phyloP scores from a whole-genome alignment of 306 rosid genomes.

The Inga oerstediana region DNA sequence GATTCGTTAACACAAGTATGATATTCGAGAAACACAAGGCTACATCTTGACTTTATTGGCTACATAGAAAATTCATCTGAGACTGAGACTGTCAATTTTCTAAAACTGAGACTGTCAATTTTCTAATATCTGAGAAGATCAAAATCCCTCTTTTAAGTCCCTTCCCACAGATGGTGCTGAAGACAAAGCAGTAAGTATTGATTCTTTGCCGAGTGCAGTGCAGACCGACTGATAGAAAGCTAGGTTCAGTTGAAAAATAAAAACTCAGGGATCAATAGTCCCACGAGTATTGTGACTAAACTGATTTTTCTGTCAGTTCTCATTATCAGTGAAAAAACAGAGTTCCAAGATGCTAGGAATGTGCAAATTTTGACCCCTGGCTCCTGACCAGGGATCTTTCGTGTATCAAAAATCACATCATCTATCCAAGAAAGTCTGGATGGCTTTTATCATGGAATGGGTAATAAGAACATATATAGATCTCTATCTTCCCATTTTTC shows the following conservation, averaged over 20 bases:
- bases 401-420: too few species aligned
- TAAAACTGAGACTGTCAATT: neutral
- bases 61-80: constrained; percentile 26
- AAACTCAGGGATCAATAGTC: neutral
- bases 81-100: neutral
- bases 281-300: neutral
- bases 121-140: too few species aligned
- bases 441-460: neutral
- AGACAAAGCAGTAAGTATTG: neutral
- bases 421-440: too few species aligned
- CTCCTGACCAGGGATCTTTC: too few species aligned
- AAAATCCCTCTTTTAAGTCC: neutral
- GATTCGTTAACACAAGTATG: neutral
- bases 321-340: neutral
- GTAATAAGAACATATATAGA: neutral
- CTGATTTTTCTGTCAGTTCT: neutral
- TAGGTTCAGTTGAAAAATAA: neutral
- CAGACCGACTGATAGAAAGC: neutral
- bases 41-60: neutral
- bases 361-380: too few species aligned
- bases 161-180: neutral
- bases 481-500: neutral
- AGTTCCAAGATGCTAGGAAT: neutral
- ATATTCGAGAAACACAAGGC: neutral
- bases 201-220: neutral